Conservation (phyloP, 1,284 basidiomycete genomes). For the Malassezia yamatoensis region DNA sequence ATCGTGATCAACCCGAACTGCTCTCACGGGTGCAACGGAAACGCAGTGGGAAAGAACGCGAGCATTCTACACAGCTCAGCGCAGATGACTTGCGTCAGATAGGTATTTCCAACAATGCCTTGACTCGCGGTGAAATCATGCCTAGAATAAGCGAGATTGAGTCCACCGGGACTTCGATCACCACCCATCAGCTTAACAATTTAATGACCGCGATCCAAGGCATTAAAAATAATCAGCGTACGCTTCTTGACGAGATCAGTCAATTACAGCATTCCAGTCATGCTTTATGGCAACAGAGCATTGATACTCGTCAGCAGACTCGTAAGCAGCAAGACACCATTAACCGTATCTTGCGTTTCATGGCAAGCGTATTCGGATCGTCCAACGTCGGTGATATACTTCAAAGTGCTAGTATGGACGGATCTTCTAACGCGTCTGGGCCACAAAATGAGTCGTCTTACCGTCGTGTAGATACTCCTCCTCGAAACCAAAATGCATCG, state of each 20-base stretch:
- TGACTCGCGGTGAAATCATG: slow-evolving; percentile 22
- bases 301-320: slow-evolving; percentile 66
- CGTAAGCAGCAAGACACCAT: slow-evolving; percentile 95
- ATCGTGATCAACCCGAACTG: slow-evolving; percentile 76
- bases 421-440: background rate
- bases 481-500: background rate
- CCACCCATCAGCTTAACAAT: slow-evolving; percentile 30
- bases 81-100: background rate
- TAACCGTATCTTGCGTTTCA: slow-evolving; percentile 83
- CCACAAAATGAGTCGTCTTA: background rate
- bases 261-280: slow-evolving; percentile 80
- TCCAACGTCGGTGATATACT: slow-evolving; percentile 17
- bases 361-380: slow-evolving; percentile 80
- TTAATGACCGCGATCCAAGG: slow-evolving; percentile 72
- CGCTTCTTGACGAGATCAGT: slow-evolving; percentile 75
- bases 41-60: slow-evolving; percentile 46
- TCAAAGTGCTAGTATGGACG: background rate
- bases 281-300: slow-evolving; percentile 80
- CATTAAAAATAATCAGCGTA: slow-evolving; percentile 81
- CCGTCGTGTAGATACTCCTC: background rate
- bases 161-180: slow-evolving; percentile 1
- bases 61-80: slow-evolving; percentile 19
- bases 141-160: slow-evolving; percentile 14
- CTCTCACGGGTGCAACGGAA: slow-evolving; percentile 75
- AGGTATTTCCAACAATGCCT: slow-evolving; percentile 16